phyloP scores from a whole-genome alignment of 2,329 filamentous ascomycete genomes.

The Diaporthe ilicicola region DNA sequence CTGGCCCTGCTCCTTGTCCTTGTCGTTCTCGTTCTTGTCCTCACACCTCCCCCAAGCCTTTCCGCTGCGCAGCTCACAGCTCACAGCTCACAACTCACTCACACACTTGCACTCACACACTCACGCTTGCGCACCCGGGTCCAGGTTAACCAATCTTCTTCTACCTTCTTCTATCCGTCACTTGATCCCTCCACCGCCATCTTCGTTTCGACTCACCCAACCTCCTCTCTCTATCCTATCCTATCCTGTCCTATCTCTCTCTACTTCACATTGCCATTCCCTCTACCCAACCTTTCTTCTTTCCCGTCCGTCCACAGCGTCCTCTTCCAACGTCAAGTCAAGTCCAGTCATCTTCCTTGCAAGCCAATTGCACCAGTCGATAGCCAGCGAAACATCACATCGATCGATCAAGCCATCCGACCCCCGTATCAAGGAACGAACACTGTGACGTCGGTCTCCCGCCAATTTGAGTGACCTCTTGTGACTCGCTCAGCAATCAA shows the following conservation, averaged over 20 bases:
- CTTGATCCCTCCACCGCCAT: slow-evolving; percentile 33
- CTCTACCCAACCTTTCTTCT: slow-evolving; percentile 31
- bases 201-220: slow-evolving; percentile 32
- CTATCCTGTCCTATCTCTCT: slow-evolving; percentile 15
- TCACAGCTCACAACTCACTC: not conserved
- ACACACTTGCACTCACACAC: slow-evolving; percentile 1
- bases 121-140: slow-evolving; percentile 13
- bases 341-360: slow-evolving; percentile 23
- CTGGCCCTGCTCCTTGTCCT: slow-evolving; percentile 19
- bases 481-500: slow-evolving; percentile 27
- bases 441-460: slow-evolving; percentile 26
- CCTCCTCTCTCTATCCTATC: slow-evolving; percentile 29
- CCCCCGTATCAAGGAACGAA: slow-evolving; percentile 25
- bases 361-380: slow-evolving; percentile 24
- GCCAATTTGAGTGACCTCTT: slow-evolving; percentile 20
- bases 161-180: slow-evolving; percentile 34
- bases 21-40: slow-evolving; percentile 20
- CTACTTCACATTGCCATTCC: slow-evolving; percentile 32
- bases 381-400: slow-evolving; percentile 23
- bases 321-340: slow-evolving; percentile 22
- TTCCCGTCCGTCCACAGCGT: slow-evolving; percentile 26
- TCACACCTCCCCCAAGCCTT: slow-evolving; percentile 15
- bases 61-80: slow-evolving; percentile 13
- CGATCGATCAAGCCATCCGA: slow-evolving; percentile 2
- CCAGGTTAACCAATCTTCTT: slow-evolving; percentile 33